Percentiles rank a stretch among this genome's conserved stretches.
Evolutionary conservation across 129 eudicot species (phyloP).

Genomic region (Ambrosia artemisiifolia): DNA sequence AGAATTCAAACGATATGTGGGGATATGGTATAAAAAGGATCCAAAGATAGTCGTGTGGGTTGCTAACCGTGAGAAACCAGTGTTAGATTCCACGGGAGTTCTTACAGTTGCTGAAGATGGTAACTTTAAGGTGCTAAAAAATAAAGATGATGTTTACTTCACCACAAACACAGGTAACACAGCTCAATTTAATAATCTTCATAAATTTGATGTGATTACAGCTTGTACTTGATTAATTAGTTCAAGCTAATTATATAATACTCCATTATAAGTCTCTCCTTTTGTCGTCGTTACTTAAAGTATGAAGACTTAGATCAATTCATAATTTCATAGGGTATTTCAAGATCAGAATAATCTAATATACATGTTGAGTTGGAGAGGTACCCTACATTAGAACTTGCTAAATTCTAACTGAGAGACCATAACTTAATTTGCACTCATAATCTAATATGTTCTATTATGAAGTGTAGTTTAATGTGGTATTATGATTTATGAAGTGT

Average conservation of each 20-base stretch:
- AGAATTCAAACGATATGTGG: too few relatives aligned
- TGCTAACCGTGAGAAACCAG: conserved; percentile 38
- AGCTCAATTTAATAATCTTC: background rate
- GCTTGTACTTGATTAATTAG: too few relatives aligned
- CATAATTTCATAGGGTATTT: too few relatives aligned
- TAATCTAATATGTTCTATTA: background rate
- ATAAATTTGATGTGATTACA: background rate
- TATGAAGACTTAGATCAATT: too few relatives aligned
- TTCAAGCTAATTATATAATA: background rate
- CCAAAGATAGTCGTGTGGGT: too few relatives aligned
- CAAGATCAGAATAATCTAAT: background rate
- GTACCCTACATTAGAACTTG: background rate
- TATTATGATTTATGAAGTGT: too few relatives aligned
- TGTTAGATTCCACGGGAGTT: conserved; percentile 13
- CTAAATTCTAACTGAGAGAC: background rate
- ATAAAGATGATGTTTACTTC: background rate
- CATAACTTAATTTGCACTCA: background rate
- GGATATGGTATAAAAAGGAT: too few relatives aligned
- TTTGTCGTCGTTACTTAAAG: too few relatives aligned
- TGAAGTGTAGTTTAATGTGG: background rate
- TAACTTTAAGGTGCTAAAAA: conserved; percentile 19
- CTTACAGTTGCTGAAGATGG: conserved; percentile 32
- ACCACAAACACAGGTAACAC: background rate
- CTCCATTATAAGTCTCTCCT: too few relatives aligned
- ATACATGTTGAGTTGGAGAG: background rate